phyloP scores from a whole-genome alignment of 2,329 filamentous ascomycete genomes.

The Alternaria novae-zelandiae region DNA sequence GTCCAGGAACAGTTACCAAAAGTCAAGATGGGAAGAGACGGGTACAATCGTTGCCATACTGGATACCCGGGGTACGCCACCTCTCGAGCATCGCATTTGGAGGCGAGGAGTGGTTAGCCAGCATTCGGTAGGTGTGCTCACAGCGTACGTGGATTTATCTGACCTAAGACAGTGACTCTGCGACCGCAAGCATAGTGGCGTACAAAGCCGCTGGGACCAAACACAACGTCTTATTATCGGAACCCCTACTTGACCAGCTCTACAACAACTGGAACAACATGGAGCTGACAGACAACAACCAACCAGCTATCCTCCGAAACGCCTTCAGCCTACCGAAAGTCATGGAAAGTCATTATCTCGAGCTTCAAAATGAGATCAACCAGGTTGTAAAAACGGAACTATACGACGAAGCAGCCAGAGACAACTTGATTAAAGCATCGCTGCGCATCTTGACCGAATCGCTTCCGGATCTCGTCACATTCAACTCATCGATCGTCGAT shows the following conservation, averaged over 20 bases:
- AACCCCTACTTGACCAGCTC: slow-evolving; percentile 51
- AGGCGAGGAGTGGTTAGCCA: slow-evolving; percentile 53
- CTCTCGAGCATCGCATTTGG: slow-evolving; percentile 57
- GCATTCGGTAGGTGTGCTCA: slow-evolving; percentile 45
- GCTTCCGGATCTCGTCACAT: slow-evolving; percentile 65
- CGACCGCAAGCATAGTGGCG: slow-evolving; percentile 53
- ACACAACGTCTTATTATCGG: slow-evolving; percentile 59
- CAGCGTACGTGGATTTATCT: slow-evolving; percentile 4
- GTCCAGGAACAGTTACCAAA: slow-evolving; percentile 13
- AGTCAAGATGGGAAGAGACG: slow-evolving; percentile 43
- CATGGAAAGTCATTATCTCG: slow-evolving; percentile 25
- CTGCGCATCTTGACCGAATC: slow-evolving; percentile 42
- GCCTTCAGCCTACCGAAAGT: slow-evolving; percentile 36
- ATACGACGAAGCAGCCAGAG: slow-evolving; percentile 56
- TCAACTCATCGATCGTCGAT: slow-evolving; percentile 65
- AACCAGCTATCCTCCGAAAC: slow-evolving; percentile 35
- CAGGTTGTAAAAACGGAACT: slow-evolving; percentile 52
- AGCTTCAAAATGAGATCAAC: slow-evolving; percentile 37
- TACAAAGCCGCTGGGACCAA: slow-evolving; percentile 58
- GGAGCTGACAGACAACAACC: slow-evolving; percentile 25
- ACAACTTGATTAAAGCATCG: slow-evolving; percentile 43
- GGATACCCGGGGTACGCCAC: slow-evolving; percentile 65
- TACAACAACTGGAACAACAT: slow-evolving; percentile 25
- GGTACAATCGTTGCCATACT: slow-evolving; percentile 63
- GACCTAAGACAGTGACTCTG: slow-evolving; percentile 38